A percentile compares a stretch with the other conserved stretches of the same genome.
These are phyloP conservation scores for Phaffomyces thermotolerans DNA, from an alignment of 805 yeast species.

Conservation along the genomic window DNA sequence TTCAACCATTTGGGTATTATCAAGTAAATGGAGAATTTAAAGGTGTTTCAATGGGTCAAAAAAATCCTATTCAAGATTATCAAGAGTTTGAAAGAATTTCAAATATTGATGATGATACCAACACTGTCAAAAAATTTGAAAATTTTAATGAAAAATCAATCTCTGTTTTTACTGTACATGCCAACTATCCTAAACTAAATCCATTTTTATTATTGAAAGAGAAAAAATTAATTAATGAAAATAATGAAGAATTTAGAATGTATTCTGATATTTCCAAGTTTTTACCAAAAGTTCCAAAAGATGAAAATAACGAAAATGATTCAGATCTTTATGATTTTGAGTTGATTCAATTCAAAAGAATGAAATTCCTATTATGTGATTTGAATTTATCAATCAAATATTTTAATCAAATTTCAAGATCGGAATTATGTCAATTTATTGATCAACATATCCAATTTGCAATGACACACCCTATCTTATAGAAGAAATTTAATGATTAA, in stretches of 20 bases:
- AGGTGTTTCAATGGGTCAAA: conserved; percentile 79
- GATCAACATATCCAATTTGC: conserved; percentile 37
- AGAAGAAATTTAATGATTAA: too few relatives aligned
- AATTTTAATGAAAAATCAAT: conserved; percentile 10
- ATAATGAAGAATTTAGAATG: conserved; percentile 20
- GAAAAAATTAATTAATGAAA: conserved; percentile 11
- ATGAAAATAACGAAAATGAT: conserved; percentile 1
- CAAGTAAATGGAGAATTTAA: conserved; percentile 31
- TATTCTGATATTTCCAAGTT: conserved; percentile 18
- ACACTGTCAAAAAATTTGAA: conserved; percentile 7
- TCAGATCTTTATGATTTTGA: conserved; percentile 40
- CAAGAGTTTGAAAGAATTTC: conserved; percentile 8
- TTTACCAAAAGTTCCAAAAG: conserved; percentile 22
- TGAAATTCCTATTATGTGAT: conserved; percentile 48
- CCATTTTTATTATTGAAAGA: conserved; percentile 25
- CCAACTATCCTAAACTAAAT: conserved; percentile 30
- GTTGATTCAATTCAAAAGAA: conserved; percentile 45
- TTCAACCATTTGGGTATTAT: conserved; percentile 23
- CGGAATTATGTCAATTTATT: conserved; percentile 43
- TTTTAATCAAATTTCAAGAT: conserved; percentile 35
- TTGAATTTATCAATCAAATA: conserved; percentile 37
- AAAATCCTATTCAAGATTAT: conserved; percentile 59
- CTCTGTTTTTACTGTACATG: conserved; percentile 30
- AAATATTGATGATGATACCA: conserved; percentile 1
- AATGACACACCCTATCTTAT: conserved; percentile 5